These are phyloP conservation scores for Lipomyces lipofer DNA, from an alignment of 805 yeast genomes.

Conservation along the genomic window DNA sequence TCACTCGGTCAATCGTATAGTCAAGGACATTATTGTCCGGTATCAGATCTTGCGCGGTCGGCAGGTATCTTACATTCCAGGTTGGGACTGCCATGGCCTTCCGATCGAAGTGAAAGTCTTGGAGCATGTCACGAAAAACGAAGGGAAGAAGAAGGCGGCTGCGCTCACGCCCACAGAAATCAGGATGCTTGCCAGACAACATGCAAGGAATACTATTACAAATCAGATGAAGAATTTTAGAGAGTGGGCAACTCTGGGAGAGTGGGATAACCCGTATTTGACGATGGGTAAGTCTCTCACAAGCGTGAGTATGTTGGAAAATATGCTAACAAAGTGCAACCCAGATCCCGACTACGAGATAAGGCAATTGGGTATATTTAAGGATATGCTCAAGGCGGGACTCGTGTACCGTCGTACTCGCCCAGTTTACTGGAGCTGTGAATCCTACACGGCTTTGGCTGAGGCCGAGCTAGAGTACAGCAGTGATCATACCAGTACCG, in stretches of 20 bases:
- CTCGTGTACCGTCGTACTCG: slow-evolving; percentile 80
- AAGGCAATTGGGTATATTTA: slow-evolving; percentile 71
- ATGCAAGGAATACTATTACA: slow-evolving; percentile 68
- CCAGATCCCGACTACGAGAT: slow-evolving; percentile 62
- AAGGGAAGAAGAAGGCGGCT: slow-evolving; percentile 33
- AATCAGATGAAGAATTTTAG: slow-evolving; percentile 65
- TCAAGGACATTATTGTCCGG: slow-evolving; percentile 83
- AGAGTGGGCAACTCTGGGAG: slow-evolving; percentile 77
- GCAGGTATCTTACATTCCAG: slow-evolving; percentile 74
- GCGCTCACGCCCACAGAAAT: slow-evolving; percentile 50
- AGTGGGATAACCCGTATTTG: slow-evolving; percentile 70
- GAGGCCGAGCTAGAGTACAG: slow-evolving; percentile 95
- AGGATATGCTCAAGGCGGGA: slow-evolving; percentile 60
- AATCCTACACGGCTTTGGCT: slow-evolving; percentile 89
- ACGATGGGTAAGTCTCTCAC: slow-evolving; percentile 51
- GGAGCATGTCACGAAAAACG: slow-evolving; percentile 40
- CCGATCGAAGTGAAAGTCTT: slow-evolving; percentile 92
- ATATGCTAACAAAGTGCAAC: not conserved
- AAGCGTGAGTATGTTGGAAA: not conserved
- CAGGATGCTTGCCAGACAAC: slow-evolving; percentile 62
- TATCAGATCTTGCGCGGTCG: slow-evolving; percentile 63
- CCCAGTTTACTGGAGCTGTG: slow-evolving; percentile 98
- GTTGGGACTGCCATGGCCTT: slow-evolving; percentile 99
- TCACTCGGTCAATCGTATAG: slow-evolving; percentile 85
- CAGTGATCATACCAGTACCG: slow-evolving; percentile 62